These are phyloP conservation scores for Arthrobotrys sinensis DNA, from an alignment of 2,329 filamentous ascomycete species.

Conservation along the genomic window DNA sequence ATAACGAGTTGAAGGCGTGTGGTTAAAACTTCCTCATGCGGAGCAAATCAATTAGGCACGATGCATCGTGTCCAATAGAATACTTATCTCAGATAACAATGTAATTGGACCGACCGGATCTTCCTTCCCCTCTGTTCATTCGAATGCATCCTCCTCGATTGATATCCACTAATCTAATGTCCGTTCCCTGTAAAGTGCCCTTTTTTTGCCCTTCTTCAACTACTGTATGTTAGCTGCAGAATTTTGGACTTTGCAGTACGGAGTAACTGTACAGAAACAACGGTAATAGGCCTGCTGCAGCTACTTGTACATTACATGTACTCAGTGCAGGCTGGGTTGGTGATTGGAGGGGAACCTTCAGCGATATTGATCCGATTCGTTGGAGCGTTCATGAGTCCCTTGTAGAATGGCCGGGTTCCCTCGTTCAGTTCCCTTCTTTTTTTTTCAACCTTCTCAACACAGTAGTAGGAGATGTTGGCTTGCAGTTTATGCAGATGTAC, in stretches of 20 bases:
- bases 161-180: conserved; percentile 15
- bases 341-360: conserved; percentile 56
- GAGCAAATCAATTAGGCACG: neutral
- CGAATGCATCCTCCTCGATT: conserved; percentile 10
- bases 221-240: neutral
- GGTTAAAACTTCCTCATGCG: conserved; percentile 29
- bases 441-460: conserved; percentile 29
- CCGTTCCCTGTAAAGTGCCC: conserved; percentile 10
- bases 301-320: conserved; percentile 13
- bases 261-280: conserved; percentile 28
- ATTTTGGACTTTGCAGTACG: neutral
- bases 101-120: conserved; percentile 25
- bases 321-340: conserved; percentile 12
- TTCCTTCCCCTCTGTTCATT: conserved; percentile 5
- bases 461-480: conserved; percentile 17
- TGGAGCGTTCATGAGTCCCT: conserved; percentile 7
- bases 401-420: conserved; percentile 22
- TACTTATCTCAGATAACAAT: conserved; percentile 28
- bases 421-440: conserved; percentile 8
- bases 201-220: neutral
- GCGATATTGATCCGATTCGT: conserved; percentile 59
- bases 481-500: conserved; percentile 32
- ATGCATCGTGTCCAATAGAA: conserved; percentile 13
- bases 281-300: conserved; percentile 54
- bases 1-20: conserved; percentile 23